A percentile compares a stretch with the other conserved stretches of the same genome.
phyloP scores from a whole-genome alignment of 106 monocot species.

The Dactylorhiza incarnata region DNA sequence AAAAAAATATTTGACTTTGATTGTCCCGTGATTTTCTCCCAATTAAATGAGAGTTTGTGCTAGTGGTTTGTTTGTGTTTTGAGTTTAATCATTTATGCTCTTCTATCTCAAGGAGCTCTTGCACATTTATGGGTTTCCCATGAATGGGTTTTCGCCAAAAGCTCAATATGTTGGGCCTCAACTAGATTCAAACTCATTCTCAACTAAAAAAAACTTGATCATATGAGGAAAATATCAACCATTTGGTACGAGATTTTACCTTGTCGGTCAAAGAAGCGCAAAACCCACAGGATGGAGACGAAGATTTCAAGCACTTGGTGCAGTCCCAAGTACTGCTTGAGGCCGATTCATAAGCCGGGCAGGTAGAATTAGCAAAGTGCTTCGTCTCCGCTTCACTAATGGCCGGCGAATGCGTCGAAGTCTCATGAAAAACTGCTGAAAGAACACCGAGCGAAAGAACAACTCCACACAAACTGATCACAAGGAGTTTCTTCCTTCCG shows the following conservation, averaged over 20 bases:
- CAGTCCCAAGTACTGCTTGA: conserved; percentile 51
- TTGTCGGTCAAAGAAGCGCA: conserved; percentile 55
- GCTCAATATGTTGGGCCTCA: no score
- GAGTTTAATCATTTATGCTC: no score
- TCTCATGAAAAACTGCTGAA: conserved; percentile 51
- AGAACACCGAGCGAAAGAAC: conserved; percentile 46
- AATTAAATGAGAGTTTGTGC: no score
- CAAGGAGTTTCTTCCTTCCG: conserved; percentile 63
- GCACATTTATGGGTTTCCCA: no score
- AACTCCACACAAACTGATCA: conserved; percentile 55
- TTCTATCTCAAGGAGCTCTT: no score
- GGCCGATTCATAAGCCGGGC: conserved; percentile 35
- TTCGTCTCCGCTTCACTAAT: conserved; percentile 34
- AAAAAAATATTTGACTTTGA: no score
- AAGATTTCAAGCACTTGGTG: conserved; percentile 58
- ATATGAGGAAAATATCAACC: no score
- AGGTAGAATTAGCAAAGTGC: conserved; percentile 36
- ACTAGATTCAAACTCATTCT: no score
- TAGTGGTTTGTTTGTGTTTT: no score
- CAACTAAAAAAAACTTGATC: no score
- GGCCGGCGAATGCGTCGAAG: conserved; percentile 42
- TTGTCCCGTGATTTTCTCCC: no score
- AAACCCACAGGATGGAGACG: conserved; percentile 60
- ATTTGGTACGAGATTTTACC: conserved; percentile 22
- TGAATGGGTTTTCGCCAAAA: no score